A percentile compares a stretch with the other conserved stretches of the same genome.
Conservation (phyloP, 139 green algal species). For the Micractinium conductrix region DNA sequence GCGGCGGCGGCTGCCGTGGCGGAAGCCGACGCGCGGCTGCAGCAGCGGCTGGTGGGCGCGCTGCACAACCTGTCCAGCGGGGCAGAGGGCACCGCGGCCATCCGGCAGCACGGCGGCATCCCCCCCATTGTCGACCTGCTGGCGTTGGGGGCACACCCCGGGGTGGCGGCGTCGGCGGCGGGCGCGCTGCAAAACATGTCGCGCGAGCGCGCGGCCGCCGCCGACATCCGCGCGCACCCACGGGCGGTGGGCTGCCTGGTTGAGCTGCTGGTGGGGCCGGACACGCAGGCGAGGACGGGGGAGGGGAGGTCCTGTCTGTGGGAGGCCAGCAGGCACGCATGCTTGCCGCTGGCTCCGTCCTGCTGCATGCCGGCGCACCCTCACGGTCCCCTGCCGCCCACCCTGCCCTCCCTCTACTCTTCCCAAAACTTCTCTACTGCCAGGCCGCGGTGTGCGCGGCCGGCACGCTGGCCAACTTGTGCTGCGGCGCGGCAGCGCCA, state of each 20-base stretch:
- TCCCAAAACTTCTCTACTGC: background rate
- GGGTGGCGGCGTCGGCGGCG: slow-evolving; percentile 61
- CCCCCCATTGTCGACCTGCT: slow-evolving; percentile 66
- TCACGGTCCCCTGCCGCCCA: too few species aligned
- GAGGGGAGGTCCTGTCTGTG: background rate
- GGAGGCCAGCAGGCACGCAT: background rate
- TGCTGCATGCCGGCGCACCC: too few species aligned
- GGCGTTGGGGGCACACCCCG: background rate
- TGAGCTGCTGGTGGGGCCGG: background rate
- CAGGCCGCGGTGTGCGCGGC: slow-evolving; percentile 26
- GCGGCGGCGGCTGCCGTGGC: background rate
- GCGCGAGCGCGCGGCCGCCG: slow-evolving; percentile 66
- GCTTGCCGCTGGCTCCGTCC: background rate
- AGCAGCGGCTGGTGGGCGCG: slow-evolving; percentile 67
- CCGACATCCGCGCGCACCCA: background rate
- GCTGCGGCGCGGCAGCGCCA: too few species aligned
- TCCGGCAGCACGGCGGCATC: slow-evolving; percentile 66
- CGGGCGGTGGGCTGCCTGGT: background rate
- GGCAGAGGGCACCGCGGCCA: slow-evolving; percentile 61
- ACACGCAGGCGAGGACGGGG: slow-evolving; percentile 3
- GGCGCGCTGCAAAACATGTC: slow-evolving; percentile 81
- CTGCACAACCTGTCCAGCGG: slow-evolving; percentile 83
- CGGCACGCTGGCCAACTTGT: slow-evolving; percentile 12
- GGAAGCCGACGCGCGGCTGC: slow-evolving; percentile 41
- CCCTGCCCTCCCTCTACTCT: too few species aligned